phyloP scores from a whole-genome alignment of 257 asterid species.

The Solanum sitiens region DNA sequence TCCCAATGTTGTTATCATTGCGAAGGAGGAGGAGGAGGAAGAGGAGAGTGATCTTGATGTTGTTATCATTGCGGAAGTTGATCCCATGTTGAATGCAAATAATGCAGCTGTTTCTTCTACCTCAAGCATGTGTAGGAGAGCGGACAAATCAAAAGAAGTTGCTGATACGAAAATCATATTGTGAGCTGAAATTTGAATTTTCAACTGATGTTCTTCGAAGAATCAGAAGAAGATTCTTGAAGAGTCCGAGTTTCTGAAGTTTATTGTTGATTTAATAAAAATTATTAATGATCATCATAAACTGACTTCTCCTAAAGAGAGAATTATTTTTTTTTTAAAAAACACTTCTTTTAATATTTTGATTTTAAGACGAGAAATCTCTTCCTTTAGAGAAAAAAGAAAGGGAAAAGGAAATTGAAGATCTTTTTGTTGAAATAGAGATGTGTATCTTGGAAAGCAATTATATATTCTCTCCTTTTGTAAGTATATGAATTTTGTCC shows the following conservation, averaged over 20 bases:
- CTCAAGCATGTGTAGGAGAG: not conserved
- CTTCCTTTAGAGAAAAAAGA: constrained; percentile 23
- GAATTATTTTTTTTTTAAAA: not conserved
- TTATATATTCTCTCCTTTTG: constrained; percentile 46
- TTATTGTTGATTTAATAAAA: constrained; percentile 19
- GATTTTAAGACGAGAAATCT: constrained; percentile 31
- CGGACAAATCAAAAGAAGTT: not conserved
- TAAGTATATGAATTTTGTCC: constrained; percentile 11
- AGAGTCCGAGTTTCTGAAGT: not conserved
- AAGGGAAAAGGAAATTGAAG: constrained; percentile 31
- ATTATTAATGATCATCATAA: constrained; percentile 6
- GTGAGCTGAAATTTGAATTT: not conserved
- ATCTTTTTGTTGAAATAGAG: constrained; percentile 35
- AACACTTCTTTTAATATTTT: constrained; percentile 38
- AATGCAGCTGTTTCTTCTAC: not conserved
- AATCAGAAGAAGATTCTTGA: not conserved
- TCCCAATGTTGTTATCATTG: too few species aligned
- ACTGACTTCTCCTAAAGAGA: not conserved
- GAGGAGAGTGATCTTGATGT: not conserved
- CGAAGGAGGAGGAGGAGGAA: too few species aligned
- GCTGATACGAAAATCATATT: not conserved
- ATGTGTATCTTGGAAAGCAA: constrained; percentile 36
- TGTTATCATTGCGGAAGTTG: not conserved
- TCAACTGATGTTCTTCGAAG: not conserved
- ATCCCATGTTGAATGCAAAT: not conserved